Evolutionary conservation across 1,139 yeast genomes (phyloP), one percentile per base, ranked within the genome.

Genomic region (Hansenula sp.): DNA sequence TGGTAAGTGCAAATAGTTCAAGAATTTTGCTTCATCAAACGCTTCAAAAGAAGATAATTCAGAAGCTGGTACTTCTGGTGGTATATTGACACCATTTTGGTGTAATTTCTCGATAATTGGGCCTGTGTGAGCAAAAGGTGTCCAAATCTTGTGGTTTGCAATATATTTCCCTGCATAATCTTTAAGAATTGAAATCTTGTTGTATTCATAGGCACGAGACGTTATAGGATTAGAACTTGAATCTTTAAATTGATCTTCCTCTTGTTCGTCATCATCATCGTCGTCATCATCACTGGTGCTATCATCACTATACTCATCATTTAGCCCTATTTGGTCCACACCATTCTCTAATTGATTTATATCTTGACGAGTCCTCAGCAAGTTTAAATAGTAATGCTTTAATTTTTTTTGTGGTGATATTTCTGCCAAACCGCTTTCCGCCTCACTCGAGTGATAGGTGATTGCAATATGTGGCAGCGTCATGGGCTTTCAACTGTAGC

Each of bases 1-100:
- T 0, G 77, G 71, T 6, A 62, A 42, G 25, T 53, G 56, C 7
- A 48, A 27, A 33, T 56, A 53, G 29, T 49, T 49, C 27, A 52
- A 45, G 15, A 55, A 49, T 37, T 36, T 45, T 30, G 43, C 33
- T 4, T 41, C 33, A 28, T 44, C 51, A 30, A 38, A 34, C 2
- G 27, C 19, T 21, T 33, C 30, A 24, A 19, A 13, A 25, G 35
- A 5, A 13, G 38, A 41, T 12, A 28, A 33, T 9, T 29, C 36
- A 2, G 43, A 42, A 4, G 32, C 39, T 5, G 43, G 45, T 9
- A 37, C 33, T 3, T 35, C 27, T 16, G 15, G n/a, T n/a, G 16
- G 19, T n/a, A 25, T 8, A 18, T 17, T 13, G 15, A 16, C 5
- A 16, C 17, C 10, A 12, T 25, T 21, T 6, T 15, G 21, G 16